Conservation (phyloP, 2,329 filamentous ascomycete species). For the Venturia oleaginea region DNA sequence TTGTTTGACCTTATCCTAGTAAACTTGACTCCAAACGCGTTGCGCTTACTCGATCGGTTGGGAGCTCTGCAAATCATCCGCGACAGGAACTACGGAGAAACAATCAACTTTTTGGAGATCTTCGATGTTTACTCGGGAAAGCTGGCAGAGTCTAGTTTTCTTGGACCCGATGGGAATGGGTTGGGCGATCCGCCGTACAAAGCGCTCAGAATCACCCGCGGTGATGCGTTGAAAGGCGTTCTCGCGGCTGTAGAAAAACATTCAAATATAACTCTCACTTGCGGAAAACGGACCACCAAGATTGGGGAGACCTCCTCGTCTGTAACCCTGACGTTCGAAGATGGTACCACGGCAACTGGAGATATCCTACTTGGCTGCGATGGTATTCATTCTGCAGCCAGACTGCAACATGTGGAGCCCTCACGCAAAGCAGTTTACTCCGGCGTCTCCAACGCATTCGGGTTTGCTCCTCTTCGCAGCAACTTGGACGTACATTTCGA, state of each 20-base stretch:
- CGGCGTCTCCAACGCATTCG: slow-evolving; percentile 33
- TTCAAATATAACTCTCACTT: slow-evolving; percentile 28
- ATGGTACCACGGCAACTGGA: slow-evolving; percentile 25
- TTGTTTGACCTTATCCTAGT: slow-evolving; percentile 24
- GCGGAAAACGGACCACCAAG: slow-evolving; percentile 31
- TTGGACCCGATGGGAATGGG: not conserved
- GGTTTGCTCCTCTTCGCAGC: slow-evolving; percentile 22
- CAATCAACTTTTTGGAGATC: slow-evolving; percentile 28
- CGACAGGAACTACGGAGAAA: slow-evolving; percentile 30
- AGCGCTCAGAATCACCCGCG: slow-evolving; percentile 30
- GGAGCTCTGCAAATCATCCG: slow-evolving; percentile 32
- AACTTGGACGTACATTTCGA: slow-evolving; percentile 28
- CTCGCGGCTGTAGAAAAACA: slow-evolving; percentile 29
- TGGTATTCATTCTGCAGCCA: slow-evolving; percentile 32
- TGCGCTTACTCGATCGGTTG: slow-evolving; percentile 34
- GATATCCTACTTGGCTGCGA: slow-evolving; percentile 33
- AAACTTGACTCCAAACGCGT: slow-evolving; percentile 35
- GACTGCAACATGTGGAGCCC: slow-evolving; percentile 30
- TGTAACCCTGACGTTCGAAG: slow-evolving; percentile 24
- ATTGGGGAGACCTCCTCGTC: slow-evolving; percentile 25
- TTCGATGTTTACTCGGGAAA: slow-evolving; percentile 10
- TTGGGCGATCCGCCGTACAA: slow-evolving; percentile 10
- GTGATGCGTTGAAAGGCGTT: slow-evolving; percentile 33
- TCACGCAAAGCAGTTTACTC: slow-evolving; percentile 30
- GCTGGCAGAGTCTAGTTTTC: slow-evolving; percentile 20